Conservation (phyloP, 257 asterid genomes). For the Forsythia suspensa region DNA sequence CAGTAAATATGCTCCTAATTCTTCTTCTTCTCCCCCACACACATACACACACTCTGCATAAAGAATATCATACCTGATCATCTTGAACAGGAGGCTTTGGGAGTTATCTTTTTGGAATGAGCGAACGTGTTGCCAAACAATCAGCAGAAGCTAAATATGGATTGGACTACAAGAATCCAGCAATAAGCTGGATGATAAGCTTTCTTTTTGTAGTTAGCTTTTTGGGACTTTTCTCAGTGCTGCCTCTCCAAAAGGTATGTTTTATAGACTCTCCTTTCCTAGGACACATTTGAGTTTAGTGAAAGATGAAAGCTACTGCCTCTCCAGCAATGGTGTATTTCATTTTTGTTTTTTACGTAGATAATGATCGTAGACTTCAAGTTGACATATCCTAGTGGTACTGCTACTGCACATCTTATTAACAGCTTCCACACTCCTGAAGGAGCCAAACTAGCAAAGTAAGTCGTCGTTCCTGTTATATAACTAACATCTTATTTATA, state of each 20-base stretch:
- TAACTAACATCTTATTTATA: neutral
- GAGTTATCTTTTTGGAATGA: constrained; percentile 57
- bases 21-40: neutral
- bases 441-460: constrained; percentile 33
- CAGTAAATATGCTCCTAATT: neutral
- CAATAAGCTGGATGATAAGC: constrained; percentile 59
- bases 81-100: constrained; percentile 52
- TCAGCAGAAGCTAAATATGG: constrained; percentile 37
- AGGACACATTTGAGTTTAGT: too few relatives aligned
- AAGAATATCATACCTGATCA: neutral
- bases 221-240: constrained; percentile 59
- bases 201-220: constrained; percentile 58
- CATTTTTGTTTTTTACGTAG: constrained; percentile 2
- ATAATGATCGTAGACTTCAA: constrained; percentile 31
- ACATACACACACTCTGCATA: neutral
- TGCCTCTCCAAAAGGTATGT: constrained; percentile 60
- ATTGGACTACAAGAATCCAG: constrained; percentile 36
- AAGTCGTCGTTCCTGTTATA: neutral
- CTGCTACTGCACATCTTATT: constrained; percentile 36
- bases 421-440: constrained; percentile 36
- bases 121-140: constrained; percentile 38
- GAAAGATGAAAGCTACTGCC: too few relatives aligned
- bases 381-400: constrained; percentile 35
- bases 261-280: neutral
- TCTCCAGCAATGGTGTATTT: neutral